These are phyloP conservation scores for Cyclotella choctawhatcheeana DNA, from an alignment of 108 stramenopile species.

Conservation along the genomic window DNA sequence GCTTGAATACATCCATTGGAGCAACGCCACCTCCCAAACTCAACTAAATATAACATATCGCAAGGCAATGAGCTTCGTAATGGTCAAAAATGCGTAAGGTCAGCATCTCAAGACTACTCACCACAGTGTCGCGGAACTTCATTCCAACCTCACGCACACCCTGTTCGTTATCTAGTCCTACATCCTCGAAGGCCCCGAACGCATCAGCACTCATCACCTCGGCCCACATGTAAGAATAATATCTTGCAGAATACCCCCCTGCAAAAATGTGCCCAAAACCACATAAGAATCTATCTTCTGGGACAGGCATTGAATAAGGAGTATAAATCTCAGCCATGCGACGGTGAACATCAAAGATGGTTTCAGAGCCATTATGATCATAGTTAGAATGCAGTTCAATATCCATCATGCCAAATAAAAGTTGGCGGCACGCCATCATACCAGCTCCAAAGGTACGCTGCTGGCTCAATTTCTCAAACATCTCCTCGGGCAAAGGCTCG, in stretches of 20 bases:
- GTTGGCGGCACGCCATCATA: slow-evolving; percentile 94
- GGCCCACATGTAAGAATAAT: slow-evolving; percentile 98
- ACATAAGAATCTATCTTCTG: slow-evolving; percentile 97
- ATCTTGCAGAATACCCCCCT: slow-evolving; percentile 96
- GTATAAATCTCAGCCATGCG: slow-evolving; percentile 88
- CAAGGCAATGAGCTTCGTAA: background rate
- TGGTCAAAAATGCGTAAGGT: too few species aligned
- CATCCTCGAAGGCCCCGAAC: slow-evolving; percentile 98
- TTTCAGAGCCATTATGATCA: slow-evolving; percentile 74
- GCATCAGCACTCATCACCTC: slow-evolving; percentile 99
- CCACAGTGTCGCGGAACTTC: slow-evolving; percentile 94
- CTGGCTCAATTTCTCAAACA: slow-evolving; percentile 94
- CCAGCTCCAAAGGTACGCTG: slow-evolving; percentile 95
- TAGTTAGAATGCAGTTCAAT: slow-evolving; percentile 93
- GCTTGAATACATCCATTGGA: slow-evolving; percentile 92
- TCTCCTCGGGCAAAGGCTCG: slow-evolving; percentile 94
- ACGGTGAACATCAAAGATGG: slow-evolving; percentile 93
- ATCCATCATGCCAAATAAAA: slow-evolving; percentile 96
- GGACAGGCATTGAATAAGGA: slow-evolving; percentile 85
- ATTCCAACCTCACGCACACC: slow-evolving; percentile 80
- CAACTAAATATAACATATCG: slow-evolving; percentile 31
- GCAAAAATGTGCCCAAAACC: slow-evolving; percentile 97
- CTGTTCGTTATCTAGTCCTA: slow-evolving; percentile 95
- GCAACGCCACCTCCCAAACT: slow-evolving; percentile 88
- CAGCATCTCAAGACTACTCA: background rate